Evolutionary conservation across 345 rosid genomes (phyloP).

Genomic region (Lumnitzera racemosa): DNA sequence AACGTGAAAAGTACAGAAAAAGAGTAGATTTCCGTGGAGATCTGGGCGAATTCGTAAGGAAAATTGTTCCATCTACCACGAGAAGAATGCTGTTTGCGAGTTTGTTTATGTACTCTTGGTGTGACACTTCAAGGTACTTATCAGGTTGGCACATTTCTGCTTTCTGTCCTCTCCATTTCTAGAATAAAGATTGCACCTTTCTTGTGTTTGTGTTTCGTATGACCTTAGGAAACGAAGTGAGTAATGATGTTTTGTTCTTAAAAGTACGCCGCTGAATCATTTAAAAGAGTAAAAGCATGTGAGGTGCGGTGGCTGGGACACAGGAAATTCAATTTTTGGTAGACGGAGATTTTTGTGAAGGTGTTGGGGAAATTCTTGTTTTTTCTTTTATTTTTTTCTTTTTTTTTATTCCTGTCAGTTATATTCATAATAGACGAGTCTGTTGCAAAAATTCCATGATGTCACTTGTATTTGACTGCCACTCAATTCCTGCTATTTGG

Average conservation of each 20-base stretch:
- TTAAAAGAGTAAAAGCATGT: no score
- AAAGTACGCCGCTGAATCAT: not conserved
- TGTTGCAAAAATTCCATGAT: no score
- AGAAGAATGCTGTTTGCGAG: slow-evolving; percentile 56
- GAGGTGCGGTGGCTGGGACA: no score
- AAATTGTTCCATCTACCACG: slow-evolving; percentile 26
- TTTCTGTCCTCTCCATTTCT: slow-evolving; percentile 9
- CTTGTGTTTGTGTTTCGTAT: not conserved
- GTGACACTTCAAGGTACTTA: slow-evolving; percentile 84
- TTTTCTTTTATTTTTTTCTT: no score
- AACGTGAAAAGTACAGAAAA: slow-evolving; percentile 20
- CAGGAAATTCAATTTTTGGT: no score
- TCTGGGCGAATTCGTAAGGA: slow-evolving; percentile 30
- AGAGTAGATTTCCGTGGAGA: slow-evolving; percentile 23
- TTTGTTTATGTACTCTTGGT: slow-evolving; percentile 40
- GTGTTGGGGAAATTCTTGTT: no score
- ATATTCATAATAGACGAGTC: no score
- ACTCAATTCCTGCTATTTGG: no score
- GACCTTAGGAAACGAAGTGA: not conserved
- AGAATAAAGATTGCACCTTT: not conserved
- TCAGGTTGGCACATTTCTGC: slow-evolving; percentile 73
- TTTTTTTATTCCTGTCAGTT: no score
- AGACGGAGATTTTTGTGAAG: no score
- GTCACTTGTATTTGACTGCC: no score
- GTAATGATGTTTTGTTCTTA: slow-evolving; percentile 3